Evolutionary conservation across 148 eudicot species (phyloP).

Genomic region (Simmondsia chinensis): DNA sequence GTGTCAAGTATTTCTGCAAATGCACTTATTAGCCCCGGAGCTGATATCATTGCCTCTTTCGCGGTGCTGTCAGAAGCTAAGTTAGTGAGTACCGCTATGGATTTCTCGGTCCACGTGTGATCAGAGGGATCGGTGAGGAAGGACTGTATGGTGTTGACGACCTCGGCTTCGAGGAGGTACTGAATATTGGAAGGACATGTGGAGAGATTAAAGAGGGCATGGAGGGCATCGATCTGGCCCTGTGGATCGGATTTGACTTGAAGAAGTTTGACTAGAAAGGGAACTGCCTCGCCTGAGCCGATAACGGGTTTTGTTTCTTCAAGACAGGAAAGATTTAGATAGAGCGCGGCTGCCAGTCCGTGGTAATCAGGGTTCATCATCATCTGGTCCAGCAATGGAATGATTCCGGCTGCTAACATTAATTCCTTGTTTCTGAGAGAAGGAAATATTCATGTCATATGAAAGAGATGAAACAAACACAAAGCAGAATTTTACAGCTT

Average conservation of each 20-base stretch:
- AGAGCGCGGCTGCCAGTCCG: constrained; percentile 77
- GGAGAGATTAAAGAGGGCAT: constrained; percentile 74
- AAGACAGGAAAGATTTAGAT: constrained; percentile 76
- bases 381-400: constrained; percentile 59
- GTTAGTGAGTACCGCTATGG: constrained; percentile 73
- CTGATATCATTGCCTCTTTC: constrained; percentile 41
- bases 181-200: constrained; percentile 46
- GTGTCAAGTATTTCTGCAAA: constrained; percentile 59
- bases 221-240: constrained; percentile 70
- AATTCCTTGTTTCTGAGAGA: constrained; percentile 76
- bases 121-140: constrained; percentile 46
- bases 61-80: constrained; percentile 44
- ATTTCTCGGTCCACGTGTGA: constrained; percentile 64
- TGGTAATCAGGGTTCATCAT: constrained; percentile 28
- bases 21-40: constrained; percentile 40
- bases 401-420: constrained; percentile 68
- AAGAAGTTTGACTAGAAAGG: constrained; percentile 57
- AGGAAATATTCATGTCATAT: no score
- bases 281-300: constrained; percentile 61
- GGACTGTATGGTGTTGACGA: constrained; percentile 40
- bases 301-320: constrained; percentile 80
- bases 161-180: constrained; percentile 53
- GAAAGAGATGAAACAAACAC: no score
- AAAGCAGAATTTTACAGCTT: no score
- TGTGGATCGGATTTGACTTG: constrained; percentile 37